phyloP scores from a whole-genome alignment of 176 grass and related monocot species.

The Ananas comosus region DNA sequence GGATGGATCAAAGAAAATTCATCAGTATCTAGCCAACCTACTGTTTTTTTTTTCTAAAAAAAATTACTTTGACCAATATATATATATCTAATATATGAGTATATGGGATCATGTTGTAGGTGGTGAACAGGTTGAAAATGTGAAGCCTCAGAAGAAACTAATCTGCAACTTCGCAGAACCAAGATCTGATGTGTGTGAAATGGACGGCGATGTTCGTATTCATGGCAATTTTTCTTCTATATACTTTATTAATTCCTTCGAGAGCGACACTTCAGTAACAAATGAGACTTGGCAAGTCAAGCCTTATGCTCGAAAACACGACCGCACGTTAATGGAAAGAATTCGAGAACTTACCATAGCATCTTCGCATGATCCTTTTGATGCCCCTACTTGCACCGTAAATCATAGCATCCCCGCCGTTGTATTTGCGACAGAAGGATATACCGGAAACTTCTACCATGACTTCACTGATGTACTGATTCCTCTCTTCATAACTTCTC shows the following conservation, averaged over 20 bases:
- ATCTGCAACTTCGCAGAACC: background rate
- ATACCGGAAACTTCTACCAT: background rate
- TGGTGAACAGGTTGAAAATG: background rate
- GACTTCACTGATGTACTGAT: background rate
- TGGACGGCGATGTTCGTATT: background rate
- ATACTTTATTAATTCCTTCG: background rate
- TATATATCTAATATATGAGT: background rate
- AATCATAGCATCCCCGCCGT: background rate
- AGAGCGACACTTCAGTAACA: background rate
- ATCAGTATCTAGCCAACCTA: background rate
- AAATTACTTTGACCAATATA: background rate
- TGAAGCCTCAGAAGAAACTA: background rate
- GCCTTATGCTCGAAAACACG: background rate
- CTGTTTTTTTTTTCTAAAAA: background rate
- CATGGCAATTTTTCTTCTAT: background rate
- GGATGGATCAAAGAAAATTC: background rate
- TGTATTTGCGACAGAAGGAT: background rate
- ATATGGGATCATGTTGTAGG: no score
- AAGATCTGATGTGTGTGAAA: slow-evolving; percentile 4
- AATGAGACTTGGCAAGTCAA: background rate
- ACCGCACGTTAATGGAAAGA: background rate
- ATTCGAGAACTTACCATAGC: background rate
- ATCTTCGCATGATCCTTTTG: background rate
- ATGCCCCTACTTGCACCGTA: background rate
- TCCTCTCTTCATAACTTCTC: slow-evolving; percentile 6